Conservation (phyloP, 2,329 filamentous ascomycete genomes). For the Macroventuria anomochaeta region DNA sequence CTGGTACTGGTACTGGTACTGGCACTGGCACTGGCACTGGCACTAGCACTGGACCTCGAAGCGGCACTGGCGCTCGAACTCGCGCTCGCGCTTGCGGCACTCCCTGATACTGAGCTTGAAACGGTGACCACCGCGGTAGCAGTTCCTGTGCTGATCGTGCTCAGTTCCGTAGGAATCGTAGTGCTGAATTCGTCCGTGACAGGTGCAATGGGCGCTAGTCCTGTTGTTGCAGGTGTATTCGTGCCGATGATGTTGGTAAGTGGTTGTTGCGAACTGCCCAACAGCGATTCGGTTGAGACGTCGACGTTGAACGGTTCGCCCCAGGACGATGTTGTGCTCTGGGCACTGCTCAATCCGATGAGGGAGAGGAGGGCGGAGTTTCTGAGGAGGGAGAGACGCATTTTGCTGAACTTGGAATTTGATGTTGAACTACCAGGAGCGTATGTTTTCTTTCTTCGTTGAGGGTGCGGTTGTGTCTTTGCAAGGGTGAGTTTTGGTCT, state of each 20-base stretch:
- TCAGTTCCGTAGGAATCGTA: constrained; percentile 5
- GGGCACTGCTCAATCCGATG: constrained; percentile 15
- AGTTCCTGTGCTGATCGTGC: not conserved
- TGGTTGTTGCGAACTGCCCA: constrained; percentile 6
- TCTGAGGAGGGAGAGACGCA: constrained; percentile 17
- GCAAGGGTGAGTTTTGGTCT: not conserved
- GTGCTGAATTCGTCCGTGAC: constrained; percentile 7
- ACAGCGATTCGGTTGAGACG: constrained; percentile 13
- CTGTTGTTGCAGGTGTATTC: constrained; percentile 1
- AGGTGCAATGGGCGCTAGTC: not conserved
- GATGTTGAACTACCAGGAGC: not conserved
- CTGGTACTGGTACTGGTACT: not conserved
- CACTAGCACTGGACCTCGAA: constrained; percentile 3
- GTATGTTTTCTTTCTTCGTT: not conserved
- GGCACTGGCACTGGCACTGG: constrained; percentile 1
- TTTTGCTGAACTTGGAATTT: constrained; percentile 12
- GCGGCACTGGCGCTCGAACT: no score
- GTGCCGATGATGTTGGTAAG: constrained; percentile 9
- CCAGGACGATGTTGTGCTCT: constrained; percentile 21
- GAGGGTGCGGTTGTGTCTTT: not conserved
- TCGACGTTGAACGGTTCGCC: constrained; percentile 26
- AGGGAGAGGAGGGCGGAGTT: constrained; percentile 22
- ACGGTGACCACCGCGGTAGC: not conserved
- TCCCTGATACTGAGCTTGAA: no score
- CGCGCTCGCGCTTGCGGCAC: no score